These are phyloP conservation scores for Inga leiocalycina DNA, from an alignment of 306 rosid genomes.

Conservation along the genomic window DNA sequence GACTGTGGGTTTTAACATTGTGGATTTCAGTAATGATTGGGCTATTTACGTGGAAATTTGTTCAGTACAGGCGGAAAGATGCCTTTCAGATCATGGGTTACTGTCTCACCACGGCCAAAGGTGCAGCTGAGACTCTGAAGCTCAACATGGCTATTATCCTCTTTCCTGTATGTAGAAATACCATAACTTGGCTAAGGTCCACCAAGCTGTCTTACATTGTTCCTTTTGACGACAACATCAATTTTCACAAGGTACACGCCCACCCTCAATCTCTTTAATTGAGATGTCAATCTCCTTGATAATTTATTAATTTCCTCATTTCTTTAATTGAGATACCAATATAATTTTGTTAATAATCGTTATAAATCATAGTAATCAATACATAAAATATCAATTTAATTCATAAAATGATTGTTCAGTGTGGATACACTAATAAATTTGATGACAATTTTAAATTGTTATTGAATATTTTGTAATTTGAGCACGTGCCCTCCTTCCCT, in stretches of 20 bases:
- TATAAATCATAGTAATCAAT: background rate
- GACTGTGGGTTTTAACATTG: conserved; percentile 81
- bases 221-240: conserved; percentile 98
- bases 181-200: conserved; percentile 92
- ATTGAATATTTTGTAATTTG: background rate
- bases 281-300: conserved; percentile 11
- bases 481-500: background rate
- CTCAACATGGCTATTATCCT: conserved; percentile 96
- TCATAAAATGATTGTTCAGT: background rate
- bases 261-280: conserved; percentile 21
- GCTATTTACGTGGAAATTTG: conserved; percentile 84
- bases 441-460: background rate
- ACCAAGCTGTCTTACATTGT: conserved; percentile 63
- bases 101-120: conserved; percentile 89
- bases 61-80: conserved; percentile 64
- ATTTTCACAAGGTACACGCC: conserved; percentile 87
- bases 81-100: conserved; percentile 78
- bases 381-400: background rate
- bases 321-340: background rate
- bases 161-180: conserved; percentile 92
- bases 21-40: conserved; percentile 80
- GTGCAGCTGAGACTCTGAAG: conserved; percentile 90
- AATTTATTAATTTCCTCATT: background rate
- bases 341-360: background rate
- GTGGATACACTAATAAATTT: background rate